Conservation (phyloP, 164 flowering plant species). For the Litsea cubeba region DNA sequence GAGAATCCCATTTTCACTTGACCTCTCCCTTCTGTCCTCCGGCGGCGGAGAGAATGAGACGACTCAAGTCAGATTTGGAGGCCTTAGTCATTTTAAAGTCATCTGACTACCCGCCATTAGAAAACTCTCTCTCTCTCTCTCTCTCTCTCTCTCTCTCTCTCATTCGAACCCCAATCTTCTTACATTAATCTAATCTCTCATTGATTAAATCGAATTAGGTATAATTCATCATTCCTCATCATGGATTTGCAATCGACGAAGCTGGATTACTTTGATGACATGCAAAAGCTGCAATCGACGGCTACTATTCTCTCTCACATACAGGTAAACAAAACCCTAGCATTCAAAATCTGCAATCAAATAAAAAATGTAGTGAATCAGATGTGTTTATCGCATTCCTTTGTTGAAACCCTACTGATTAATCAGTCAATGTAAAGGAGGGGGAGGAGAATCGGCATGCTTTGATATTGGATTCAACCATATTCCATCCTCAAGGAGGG, state of each 20-base stretch:
- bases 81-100: no score
- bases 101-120: no score
- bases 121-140: no score
- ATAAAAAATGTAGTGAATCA: neutral
- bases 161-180: no score
- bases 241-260: constrained; percentile 41
- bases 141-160: no score
- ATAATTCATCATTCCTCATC: neutral
- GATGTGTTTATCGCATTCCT: neutral
- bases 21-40: no score
- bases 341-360: neutral
- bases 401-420: neutral
- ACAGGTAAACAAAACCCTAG: constrained; percentile 28
- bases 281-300: constrained; percentile 43
- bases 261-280: constrained; percentile 57
- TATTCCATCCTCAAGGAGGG: constrained; percentile 92
- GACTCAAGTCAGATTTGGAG: no score
- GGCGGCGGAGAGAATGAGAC: no score
- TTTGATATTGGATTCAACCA: constrained; percentile 68
- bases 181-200: no score
- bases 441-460: constrained; percentile 62
- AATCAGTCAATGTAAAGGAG: constrained; percentile 21
- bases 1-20: no score
- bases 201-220: neutral
- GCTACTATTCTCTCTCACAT: constrained; percentile 38